Conservation (phyloP, 2,329 filamentous ascomycete species). For the Emmonsia crescens region DNA sequence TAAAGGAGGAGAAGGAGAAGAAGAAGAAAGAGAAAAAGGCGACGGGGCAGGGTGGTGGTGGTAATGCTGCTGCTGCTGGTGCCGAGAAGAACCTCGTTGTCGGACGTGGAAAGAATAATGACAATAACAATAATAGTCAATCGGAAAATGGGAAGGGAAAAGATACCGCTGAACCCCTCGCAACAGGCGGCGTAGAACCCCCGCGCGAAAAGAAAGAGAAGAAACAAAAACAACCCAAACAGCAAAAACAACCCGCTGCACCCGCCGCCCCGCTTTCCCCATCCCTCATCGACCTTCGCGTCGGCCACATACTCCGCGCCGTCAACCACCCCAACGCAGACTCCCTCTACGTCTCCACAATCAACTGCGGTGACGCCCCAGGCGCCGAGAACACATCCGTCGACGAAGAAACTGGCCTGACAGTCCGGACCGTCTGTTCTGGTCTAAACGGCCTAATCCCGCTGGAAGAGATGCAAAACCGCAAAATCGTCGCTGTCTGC, state of each 20-base stretch:
- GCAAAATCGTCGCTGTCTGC: constrained; percentile 90
- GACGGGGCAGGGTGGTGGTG: constrained; percentile 12
- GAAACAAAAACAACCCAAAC: constrained; percentile 76
- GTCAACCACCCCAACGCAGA: constrained; percentile 94
- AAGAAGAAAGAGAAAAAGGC: constrained; percentile 98
- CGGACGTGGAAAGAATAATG: constrained; percentile 33
- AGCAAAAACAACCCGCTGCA: constrained; percentile 53
- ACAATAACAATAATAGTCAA: constrained; percentile 29
- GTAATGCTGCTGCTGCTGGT: background rate
- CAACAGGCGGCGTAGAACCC: constrained; percentile 16
- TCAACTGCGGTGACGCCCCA: constrained; percentile 80
- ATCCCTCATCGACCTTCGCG: constrained; percentile 80
- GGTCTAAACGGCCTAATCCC: constrained; percentile 89
- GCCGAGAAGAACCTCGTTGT: constrained; percentile 27
- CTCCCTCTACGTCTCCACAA: constrained; percentile 88
- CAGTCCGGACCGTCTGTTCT: constrained; percentile 91
- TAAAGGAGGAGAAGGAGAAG: constrained; percentile 90
- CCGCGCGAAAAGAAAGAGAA: constrained; percentile 48
- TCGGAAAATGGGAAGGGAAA: constrained; percentile 43
- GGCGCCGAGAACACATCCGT: constrained; percentile 72
- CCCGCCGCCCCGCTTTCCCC: constrained; percentile 70
- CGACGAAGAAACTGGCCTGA: constrained; percentile 75
- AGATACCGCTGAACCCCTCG: constrained; percentile 39
- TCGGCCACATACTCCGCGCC: constrained; percentile 94
- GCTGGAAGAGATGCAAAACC: constrained; percentile 89